These are phyloP conservation scores for Colletotrichum orchidophilum DNA, from an alignment of 2,329 filamentous ascomycete genomes.

Conservation along the genomic window DNA sequence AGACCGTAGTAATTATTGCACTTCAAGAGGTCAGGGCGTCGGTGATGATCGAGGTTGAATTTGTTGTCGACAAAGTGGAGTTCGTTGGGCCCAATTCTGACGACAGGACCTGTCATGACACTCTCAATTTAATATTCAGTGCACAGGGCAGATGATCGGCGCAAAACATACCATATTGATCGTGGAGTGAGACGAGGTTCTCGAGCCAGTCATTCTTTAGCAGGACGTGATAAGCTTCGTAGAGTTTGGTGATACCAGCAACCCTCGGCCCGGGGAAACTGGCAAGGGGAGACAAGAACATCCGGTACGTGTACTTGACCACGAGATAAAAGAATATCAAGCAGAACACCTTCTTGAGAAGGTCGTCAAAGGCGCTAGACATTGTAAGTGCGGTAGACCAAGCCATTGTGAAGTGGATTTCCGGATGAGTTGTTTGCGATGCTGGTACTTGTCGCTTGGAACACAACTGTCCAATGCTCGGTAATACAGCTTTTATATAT, in stretches of 20 bases:
- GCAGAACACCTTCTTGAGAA: background rate
- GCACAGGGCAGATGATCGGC: background rate
- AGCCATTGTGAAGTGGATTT: background rate
- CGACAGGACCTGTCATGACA: constrained; percentile 21
- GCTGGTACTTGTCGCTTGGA: background rate
- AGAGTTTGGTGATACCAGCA: constrained; percentile 26
- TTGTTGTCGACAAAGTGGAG: constrained; percentile 33
- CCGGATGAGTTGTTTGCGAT: background rate
- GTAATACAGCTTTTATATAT: background rate
- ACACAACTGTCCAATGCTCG: background rate
- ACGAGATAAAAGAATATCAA: background rate
- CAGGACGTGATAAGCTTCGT: constrained; percentile 35
- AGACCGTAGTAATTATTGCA: constrained; percentile 35
- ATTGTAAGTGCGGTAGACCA: background rate
- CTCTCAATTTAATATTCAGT: background rate
- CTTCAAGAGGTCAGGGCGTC: constrained; percentile 30
- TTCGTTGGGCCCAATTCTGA: constrained; percentile 34
- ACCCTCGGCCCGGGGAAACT: constrained; percentile 24
- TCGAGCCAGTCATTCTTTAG: constrained; percentile 33
- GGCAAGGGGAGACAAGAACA: constrained; percentile 17
- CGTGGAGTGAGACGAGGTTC: constrained; percentile 28
- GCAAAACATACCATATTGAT: constrained; percentile 15
- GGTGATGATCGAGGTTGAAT: constrained; percentile 31
- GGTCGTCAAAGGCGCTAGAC: background rate
- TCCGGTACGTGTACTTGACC: constrained; percentile 14